Evolutionary conservation across 192 early-diverging fungal species (phyloP).

Genomic region (Diversispora epigaea): DNA sequence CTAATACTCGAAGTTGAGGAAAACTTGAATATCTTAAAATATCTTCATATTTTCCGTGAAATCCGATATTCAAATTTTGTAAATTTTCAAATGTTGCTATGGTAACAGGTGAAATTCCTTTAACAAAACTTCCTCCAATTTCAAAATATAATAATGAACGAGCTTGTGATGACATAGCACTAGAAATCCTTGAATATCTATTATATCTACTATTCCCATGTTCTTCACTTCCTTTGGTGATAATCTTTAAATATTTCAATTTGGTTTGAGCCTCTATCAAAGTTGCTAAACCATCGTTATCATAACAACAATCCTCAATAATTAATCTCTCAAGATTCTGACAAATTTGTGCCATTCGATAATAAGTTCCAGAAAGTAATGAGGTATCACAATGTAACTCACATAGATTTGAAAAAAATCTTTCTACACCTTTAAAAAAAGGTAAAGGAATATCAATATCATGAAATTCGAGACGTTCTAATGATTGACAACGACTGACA

Average conservation of each 20-base stretch:
- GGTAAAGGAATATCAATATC: constrained; percentile 11
- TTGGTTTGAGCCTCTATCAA: constrained; percentile 6
- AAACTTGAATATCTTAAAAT: background rate
- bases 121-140: background rate
- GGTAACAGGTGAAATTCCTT: background rate
- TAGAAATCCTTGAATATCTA: background rate
- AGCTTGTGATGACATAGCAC: background rate
- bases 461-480: background rate
- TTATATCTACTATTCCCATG: background rate
- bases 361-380: background rate
- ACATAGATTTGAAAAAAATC: background rate
- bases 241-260: background rate
- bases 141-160: background rate
- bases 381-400: constrained; percentile 7
- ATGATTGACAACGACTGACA: background rate
- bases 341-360: constrained; percentile 22
- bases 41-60: background rate
- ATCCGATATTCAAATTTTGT: background rate
- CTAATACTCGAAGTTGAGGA: background rate
- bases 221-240: background rate
- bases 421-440: constrained; percentile 4
- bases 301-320: background rate
- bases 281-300: constrained; percentile 17
- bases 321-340: constrained; percentile 6
- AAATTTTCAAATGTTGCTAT: background rate